Percentiles rank a stretch among this genome's conserved stretches.
These are phyloP conservation scores for Coccomyxa sp. DNA, from an alignment of 139 green algal genomes.

Conservation along the genomic window DNA sequence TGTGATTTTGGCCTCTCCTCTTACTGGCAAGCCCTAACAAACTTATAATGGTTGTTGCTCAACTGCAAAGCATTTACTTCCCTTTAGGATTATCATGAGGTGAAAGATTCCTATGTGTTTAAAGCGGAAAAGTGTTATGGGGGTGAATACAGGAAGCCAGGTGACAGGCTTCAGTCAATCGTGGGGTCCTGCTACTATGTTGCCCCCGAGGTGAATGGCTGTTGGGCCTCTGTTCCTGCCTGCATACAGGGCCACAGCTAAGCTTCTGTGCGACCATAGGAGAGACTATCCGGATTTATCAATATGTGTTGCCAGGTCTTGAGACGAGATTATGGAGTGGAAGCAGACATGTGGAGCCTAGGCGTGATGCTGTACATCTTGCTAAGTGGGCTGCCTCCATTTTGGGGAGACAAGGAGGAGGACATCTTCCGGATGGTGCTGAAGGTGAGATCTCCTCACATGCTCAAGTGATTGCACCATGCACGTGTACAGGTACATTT, in stretches of 20 bases:
- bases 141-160: not conserved
- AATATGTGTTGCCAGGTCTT: slow-evolving; percentile 33
- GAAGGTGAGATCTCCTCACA: slow-evolving; percentile 2
- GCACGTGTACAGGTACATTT: not conserved
- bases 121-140: not conserved
- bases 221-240: not conserved
- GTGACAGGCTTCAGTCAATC: slow-evolving; percentile 15
- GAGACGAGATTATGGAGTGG: slow-evolving; percentile 45
- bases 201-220: slow-evolving; percentile 57
- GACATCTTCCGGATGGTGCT: slow-evolving; percentile 69
- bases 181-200: slow-evolving; percentile 73
- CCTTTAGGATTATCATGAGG: not conserved
- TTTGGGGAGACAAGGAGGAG: slow-evolving; percentile 76
- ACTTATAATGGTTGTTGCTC: not conserved
- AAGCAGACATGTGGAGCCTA: slow-evolving; percentile 82
- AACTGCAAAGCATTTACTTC: not conserved
- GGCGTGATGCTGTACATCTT: slow-evolving; percentile 92
- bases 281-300: no score
- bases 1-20: slow-evolving; percentile 78
- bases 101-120: not conserved
- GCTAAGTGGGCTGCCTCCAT: slow-evolving; percentile 80
- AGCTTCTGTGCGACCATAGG: not conserved
- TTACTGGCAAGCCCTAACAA: slow-evolving; percentile 30
- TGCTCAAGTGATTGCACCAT: not conserved
- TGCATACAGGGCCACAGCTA: not conserved